Evolutionary conservation across 2,329 filamentous ascomycete genomes (phyloP), one percentile per base, ranked within the genome.

Genomic region (Fusarium pseudocircinatum): DNA sequence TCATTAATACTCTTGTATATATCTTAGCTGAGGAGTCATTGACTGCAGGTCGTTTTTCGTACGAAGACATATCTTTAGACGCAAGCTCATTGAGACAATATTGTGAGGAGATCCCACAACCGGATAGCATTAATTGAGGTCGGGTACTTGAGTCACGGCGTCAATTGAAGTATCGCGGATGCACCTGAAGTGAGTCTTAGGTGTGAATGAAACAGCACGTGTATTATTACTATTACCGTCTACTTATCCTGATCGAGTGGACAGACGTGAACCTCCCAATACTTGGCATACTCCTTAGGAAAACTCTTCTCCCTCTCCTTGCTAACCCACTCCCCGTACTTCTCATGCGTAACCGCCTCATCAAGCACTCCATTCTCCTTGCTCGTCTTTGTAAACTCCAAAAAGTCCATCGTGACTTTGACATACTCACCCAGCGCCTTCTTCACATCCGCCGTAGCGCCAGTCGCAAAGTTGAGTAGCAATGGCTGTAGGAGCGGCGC

Each of bases 401-500:
- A 77, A 69, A 92, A 92, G 47, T 89, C 87, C 52, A 87, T 80
- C 0, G 89, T 86, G 4, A 90, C 82, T 49, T 87, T 83, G 34
- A 92, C 89, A 73, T 93, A 92, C 79, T 91, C 86, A 36, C 82
- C 78, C 46, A 92, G 78, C 2, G 88, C 90, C 63, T 89, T 84
- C 47, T 83, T 83, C 3, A 87, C 87, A 60, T 89, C 82, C n/a
- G 91, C 85, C 2, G 84, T 87, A 1, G 90, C 88, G 1, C 90
- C 89, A 0, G 90, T 92, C 0, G 89, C 88, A 82, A 88, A 87
- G 63, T 87, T 85, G 49, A 93, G 83, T 34, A 93, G 81, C 57
- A 87, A 81, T 0, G 91, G 91, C 68, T 92, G 87, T 13, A 93
- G 85, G 6, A 93, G 82, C 1, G 91, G 90, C 22, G 91, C 91